Conservation (phyloP, 352 stramenopile species). For the Phytophthora podocarpi region DNA sequence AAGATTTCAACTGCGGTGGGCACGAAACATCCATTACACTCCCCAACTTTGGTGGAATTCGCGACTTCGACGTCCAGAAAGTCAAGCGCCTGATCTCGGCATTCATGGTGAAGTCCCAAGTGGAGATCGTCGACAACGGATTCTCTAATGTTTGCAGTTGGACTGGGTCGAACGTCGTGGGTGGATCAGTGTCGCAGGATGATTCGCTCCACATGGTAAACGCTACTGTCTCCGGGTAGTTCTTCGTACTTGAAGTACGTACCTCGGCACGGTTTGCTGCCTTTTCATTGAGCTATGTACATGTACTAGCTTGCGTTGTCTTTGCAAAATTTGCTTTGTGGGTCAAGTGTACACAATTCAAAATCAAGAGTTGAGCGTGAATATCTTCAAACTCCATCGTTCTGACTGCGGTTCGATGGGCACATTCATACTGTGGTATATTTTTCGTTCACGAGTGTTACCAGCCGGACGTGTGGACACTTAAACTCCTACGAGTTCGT, state of each 20-base stretch:
- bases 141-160: constrained; percentile 25
- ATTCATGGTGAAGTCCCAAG: constrained; percentile 18
- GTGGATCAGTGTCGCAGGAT: constrained; percentile 18
- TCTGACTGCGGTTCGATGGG: no score
- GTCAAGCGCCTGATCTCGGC: constrained; percentile 21
- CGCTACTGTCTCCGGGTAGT: constrained; percentile 4
- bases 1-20: constrained; percentile 15
- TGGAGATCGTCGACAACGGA: constrained; percentile 11
- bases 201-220: constrained; percentile 20
- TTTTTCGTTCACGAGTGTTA: no score
- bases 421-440: no score
- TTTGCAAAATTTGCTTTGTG: no score
- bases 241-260: no score
- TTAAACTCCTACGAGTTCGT: background rate
- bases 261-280: no score
- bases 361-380: no score
- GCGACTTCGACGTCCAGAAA: constrained; percentile 17
- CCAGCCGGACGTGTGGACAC: no score
- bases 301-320: no score
- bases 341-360: no score
- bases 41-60: constrained; percentile 23
- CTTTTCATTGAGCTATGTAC: no score
- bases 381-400: no score
- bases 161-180: constrained; percentile 20
- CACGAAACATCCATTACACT: constrained; percentile 7